Evolutionary conservation across 441 rosid genomes (phyloP), one percentile per base, ranked within the genome.

Genomic region (Francoa sonchifolia): DNA sequence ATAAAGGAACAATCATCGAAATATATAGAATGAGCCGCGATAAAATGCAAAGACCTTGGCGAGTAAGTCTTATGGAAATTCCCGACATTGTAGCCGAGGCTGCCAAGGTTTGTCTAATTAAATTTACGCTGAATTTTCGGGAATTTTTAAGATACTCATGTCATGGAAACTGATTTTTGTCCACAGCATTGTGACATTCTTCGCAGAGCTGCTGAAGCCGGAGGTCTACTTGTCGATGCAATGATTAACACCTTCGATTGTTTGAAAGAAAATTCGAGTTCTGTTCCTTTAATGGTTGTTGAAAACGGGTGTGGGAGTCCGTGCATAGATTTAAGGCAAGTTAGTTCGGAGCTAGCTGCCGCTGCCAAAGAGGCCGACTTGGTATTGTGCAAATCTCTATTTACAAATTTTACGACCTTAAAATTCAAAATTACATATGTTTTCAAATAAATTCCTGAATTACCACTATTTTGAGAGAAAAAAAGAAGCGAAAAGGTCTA

Each of bases 251-350:
- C 70, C 0, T 44, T 57, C n/a, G 82, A 82, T 47, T 66, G 73
- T 35, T 69, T 71, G 30, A 82, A 74, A 73, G 83, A 74, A 57
- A 67, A 61, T 39, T 57, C 71, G 14, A 31, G 79, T 43, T 83
- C 84, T 14, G 88, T 74, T 43, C 86, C 99, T 35, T 57, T 92
- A 65, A 92, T 77, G 96, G 99, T 83, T 50, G 99, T 86, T 31
- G 99, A 86, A 72, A 92, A 92, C 52, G 99, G 99, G 13, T 92
- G 96, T n/a, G 99, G 96, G 47, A 83, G 96, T 61, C 96, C 99
- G 29, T 92, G 99, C 67, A 83, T 92, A 4, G 99, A 92, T 59
- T 67, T 92, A 23, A 70, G 96, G 65, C 96, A 86, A 65, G 96
- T 86, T 77, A 83, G 99, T 79, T 86, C 92, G 2, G 96, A 92